Evolutionary conservation across 441 rosid genomes (phyloP), one percentile per base, ranked within the genome.

Genomic region (Erysimum cheiri): DNA sequence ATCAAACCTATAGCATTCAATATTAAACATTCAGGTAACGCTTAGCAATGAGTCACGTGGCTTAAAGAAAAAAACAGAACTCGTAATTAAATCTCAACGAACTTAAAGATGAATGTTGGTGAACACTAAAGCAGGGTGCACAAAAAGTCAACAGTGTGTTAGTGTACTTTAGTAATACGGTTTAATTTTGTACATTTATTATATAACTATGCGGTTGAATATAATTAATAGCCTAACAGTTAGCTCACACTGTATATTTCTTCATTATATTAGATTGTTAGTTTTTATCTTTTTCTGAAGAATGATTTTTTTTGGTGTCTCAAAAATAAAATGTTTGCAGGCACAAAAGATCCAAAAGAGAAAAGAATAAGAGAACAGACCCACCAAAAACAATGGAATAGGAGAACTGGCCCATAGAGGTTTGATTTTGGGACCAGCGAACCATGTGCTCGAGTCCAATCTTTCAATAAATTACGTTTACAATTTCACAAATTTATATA

Each of bases 371-470:
- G 43, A 49, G 44, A 53, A 33, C 2, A 55, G 64, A 37, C 66
- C 60, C 60, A 72, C 54, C 64, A 39, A 48, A 52, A 60, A 2
- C 44, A 15, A 59, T 33, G 4, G 48, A 49, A 66, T 59, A 33
- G 17, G 32, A 74, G 74, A 69, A 62, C 1, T 54, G 69, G 69
- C 69, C 73, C 65, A 40, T 54, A 47, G 37, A 36, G 68, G 69
- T 74, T 74, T 67, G 43, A 47, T 74, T 69, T n/a, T 29, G 73
- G 78, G 78, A 55, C 74, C 69, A 55, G n/a, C 1, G 5, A 69
- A 48, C 74, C 78, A 74, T 74, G 78, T 74, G 78, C 74, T 62
- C 40, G 13, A 55, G 31, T 62, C 46, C 52, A 62, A 53, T 61
- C 52, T 62, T 62, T 61, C 69, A 68, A 17, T 68, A 36, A 46